phyloP scores from a whole-genome alignment of 495 filamentous ascomycete genomes.

The Filosporella fistucella region DNA sequence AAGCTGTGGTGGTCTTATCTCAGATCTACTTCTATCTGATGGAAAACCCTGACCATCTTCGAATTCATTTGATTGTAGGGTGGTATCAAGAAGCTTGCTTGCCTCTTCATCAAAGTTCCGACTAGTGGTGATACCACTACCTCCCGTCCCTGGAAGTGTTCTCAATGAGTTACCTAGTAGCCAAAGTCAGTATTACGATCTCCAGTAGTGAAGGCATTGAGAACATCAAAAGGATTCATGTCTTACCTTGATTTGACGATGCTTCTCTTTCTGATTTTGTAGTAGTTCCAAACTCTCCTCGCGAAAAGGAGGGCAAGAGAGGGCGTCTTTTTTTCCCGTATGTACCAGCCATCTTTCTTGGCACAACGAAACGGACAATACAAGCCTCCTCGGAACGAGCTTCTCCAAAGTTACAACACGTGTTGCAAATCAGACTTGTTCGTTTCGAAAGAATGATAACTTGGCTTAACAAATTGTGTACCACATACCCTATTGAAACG shows the following conservation, averaged over 20 bases:
- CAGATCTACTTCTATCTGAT: too few species aligned
- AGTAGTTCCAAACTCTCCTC: conserved; percentile 12
- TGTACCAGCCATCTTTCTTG: too few species aligned
- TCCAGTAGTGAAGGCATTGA: neutral
- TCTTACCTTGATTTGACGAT: conserved; percentile 11
- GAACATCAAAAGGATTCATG: neutral
- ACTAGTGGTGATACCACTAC: conserved; percentile 6
- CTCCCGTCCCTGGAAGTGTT: neutral
- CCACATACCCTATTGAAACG: too few species aligned
- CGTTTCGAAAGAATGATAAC: too few species aligned
- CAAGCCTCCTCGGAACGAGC: too few species aligned
- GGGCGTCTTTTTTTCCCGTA: conserved; percentile 26
- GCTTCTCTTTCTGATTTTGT: conserved; percentile 8
- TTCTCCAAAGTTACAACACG: too few species aligned
- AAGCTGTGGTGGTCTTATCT: neutral
- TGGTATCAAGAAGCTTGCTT: conserved; percentile 26
- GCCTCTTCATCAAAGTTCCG: conserved; percentile 30
- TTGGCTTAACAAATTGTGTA: too few species aligned
- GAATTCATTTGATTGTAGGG: conserved; percentile 5
- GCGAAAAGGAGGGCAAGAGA: conserved; percentile 27
- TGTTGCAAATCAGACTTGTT: too few species aligned
- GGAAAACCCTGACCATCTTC: neutral
- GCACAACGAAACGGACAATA: too few species aligned
- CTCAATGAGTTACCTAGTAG: too few species aligned
- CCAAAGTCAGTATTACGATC: too few species aligned